Base-by-base conservation (phyloP, 257 asterid genomes). In the Solanum chmielewskii region DNA sequence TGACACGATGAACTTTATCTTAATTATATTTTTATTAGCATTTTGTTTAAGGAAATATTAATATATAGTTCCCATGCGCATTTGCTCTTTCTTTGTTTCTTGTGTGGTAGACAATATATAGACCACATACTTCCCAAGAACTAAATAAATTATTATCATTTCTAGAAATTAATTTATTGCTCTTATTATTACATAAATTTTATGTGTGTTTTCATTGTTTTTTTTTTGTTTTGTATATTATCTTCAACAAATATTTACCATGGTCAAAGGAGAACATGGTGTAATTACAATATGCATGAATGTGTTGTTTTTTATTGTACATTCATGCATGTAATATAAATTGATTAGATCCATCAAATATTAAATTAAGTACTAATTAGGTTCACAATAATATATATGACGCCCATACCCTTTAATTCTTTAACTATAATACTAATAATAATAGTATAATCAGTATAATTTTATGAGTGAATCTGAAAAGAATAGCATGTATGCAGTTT, bases 401-500 rank as follows among this genome's bases (percentile, higher is more conserved):
- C 21, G n/a, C 52, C 12, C 3, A 20, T 37, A 37, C 4, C 21
- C 1, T 21, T 41, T 39, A 49, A 49, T 49, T 49, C 3, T 1
- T 75, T 23, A 39, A n/a, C 2, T 23, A 4, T 13, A 4, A 60
- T 4, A 23, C 11, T 1, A 23, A 3, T 9, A 23, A 23, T 23
- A 23, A 60, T 62, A 62, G 0, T 2, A 62, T 23, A 23, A 23
- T 23, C 29, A 23, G 0, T n/a, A 60, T 23, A 60, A 60, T 60
- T 4, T 60, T 9, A 60, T 6, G 1, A 60, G 13, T 60, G 27
- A 60, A 23, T 60, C 1, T 2, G 1, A 9, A 60, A 9, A 23
- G 1, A 0, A 23, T 60, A 25, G 4, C 7, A 3, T 4, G 0
- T 23, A 23, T 1, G 1, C 7, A 62, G 4, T 9, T 62, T 10